Evolutionary conservation across 176 grass and related monocot genomes (phyloP).

Genomic region (Eleusine coracana): DNA sequence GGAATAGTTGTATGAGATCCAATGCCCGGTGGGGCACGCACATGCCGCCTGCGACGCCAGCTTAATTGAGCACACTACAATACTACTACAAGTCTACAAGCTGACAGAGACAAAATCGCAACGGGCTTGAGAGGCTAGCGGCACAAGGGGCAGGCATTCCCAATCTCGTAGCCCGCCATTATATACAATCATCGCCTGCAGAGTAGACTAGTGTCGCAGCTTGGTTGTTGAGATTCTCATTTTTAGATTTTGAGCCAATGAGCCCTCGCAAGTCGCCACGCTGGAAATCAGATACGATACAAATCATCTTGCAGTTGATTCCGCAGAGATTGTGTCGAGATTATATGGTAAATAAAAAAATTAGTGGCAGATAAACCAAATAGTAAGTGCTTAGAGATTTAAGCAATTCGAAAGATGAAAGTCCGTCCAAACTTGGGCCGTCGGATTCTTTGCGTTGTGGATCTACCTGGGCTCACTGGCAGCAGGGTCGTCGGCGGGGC

Average conservation of each 20-base stretch:
- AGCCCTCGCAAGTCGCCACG: too few relatives aligned
- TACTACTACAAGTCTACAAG: too few relatives aligned
- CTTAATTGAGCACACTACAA: not conserved
- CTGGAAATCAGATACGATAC: not conserved
- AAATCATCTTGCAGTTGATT: not conserved
- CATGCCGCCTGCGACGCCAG: not conserved
- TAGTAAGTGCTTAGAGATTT: too few relatives aligned
- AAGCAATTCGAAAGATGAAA: too few relatives aligned
- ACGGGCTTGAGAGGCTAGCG: not conserved
- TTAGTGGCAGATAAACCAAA: too few relatives aligned
- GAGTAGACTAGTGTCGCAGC: not conserved
- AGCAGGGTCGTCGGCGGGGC: not conserved
- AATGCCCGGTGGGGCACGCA: slow-evolving; percentile 16
- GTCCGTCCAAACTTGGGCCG: not conserved
- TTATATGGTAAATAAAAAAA: too few relatives aligned
- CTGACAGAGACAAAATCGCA: not conserved
- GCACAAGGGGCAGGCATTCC: not conserved
- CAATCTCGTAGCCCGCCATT: not conserved
- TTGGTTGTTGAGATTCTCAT: not conserved
- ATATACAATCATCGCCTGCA: not conserved
- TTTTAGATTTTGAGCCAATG: too few relatives aligned
- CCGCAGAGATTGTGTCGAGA: not conserved
- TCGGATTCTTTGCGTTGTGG: not conserved
- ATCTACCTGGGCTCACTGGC: not conserved
- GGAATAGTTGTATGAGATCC: not conserved